A percentile compares a stretch with the other conserved stretches of the same genome.
Conservation (phyloP, 2,329 filamentous ascomycete species). For the Aspergillus versicolor region DNA sequence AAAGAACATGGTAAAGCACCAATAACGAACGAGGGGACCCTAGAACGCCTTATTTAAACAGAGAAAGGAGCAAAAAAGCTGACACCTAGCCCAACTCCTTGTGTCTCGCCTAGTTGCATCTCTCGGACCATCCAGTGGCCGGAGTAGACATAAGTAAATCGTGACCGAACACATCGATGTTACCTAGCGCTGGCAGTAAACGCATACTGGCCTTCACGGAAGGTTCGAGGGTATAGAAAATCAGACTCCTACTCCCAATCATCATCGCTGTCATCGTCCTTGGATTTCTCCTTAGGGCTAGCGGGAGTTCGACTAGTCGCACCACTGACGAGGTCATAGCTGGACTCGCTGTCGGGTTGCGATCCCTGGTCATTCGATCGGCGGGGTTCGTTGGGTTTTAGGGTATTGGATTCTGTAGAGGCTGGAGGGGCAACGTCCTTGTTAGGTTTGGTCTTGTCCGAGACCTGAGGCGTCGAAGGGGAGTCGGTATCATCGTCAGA, state of each 20-base stretch:
- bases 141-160: neutral
- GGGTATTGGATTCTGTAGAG: conserved; percentile 39
- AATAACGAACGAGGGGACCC: neutral
- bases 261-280: conserved; percentile 64
- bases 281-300: conserved; percentile 56
- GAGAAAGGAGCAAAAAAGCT: neutral
- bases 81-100: conserved; percentile 17
- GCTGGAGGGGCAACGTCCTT: conserved; percentile 32
- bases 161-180: neutral
- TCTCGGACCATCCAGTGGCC: conserved; percentile 19
- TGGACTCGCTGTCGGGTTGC: conserved; percentile 88
- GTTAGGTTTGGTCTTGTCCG: conserved; percentile 35
- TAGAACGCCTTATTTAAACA: conserved; percentile 1
- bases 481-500: conserved; percentile 56
- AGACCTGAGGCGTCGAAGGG: conserved; percentile 42
- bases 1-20: neutral
- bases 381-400: conserved; percentile 66
- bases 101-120: conserved; percentile 1
- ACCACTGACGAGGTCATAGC: conserved; percentile 90
- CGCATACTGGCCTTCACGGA: neutral
- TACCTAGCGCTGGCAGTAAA: neutral
- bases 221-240: neutral
- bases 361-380: conserved; percentile 84
- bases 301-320: conserved; percentile 74
- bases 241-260: conserved; percentile 66